A percentile compares a stretch with the other conserved stretches of the same genome.
phyloP scores from a whole-genome alignment of 129 eudicot species.

The Scalesia atractyloides region DNA sequence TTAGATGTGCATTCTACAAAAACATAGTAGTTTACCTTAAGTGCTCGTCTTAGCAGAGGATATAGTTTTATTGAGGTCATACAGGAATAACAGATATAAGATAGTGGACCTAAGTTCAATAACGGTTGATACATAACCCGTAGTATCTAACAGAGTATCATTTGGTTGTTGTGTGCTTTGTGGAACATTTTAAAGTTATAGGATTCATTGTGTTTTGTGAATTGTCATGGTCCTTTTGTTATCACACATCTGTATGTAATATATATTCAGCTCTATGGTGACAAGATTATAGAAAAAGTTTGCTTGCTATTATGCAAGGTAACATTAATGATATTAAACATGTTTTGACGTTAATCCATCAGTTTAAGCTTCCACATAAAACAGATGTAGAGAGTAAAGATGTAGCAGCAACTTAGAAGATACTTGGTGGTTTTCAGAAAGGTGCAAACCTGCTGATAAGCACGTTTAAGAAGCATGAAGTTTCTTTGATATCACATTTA shows the following conservation, averaged over 20 bases:
- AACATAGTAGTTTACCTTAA: neutral
- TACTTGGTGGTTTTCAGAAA: neutral
- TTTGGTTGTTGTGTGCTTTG: neutral
- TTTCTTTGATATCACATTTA: too few relatives aligned
- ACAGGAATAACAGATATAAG: neutral
- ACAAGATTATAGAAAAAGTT: constrained; percentile 5
- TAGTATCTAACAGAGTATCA: neutral
- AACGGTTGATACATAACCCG: neutral
- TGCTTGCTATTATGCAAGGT: constrained; percentile 2
- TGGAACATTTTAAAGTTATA: neutral
- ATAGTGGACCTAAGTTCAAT: neutral
- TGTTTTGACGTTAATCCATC: neutral
- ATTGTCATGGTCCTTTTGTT: neutral
- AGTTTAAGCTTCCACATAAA: neutral
- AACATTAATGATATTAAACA: neutral
- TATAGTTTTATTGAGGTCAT: neutral
- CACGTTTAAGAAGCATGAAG: neutral
- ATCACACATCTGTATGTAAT: neutral
- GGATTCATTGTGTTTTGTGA: neutral
- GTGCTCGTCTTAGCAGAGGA: neutral
- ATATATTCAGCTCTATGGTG: neutral
- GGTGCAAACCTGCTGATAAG: neutral
- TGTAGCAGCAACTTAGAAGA: neutral
- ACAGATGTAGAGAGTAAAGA: neutral
- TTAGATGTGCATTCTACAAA: neutral